Conservation (phyloP, 352 stramenopile species). For the Phytophthora cryptogea region DNA sequence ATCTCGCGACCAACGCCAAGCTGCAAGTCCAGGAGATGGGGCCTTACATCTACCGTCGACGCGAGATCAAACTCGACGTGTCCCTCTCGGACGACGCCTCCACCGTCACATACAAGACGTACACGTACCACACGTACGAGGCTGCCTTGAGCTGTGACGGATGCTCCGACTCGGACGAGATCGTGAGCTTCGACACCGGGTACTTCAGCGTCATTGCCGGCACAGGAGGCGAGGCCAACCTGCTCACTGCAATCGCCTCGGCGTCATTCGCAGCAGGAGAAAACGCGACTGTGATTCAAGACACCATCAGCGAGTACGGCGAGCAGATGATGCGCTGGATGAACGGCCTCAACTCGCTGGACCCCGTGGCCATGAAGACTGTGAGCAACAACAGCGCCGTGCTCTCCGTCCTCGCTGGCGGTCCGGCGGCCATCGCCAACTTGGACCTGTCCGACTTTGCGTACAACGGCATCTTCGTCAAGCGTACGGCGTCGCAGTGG, state of each 20-base stretch:
- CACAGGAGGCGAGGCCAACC: conserved; percentile 64
- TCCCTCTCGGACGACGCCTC: conserved; percentile 54
- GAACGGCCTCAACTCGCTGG: conserved; percentile 79
- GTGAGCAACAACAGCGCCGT: conserved; percentile 47
- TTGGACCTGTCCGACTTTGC: conserved; percentile 65
- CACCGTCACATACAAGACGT: conserved; percentile 74
- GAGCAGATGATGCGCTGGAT: conserved; percentile 74
- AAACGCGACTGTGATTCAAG: conserved; percentile 23
- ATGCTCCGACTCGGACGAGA: conserved; percentile 62
- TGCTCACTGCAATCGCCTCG: conserved; percentile 47
- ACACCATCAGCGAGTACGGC: conserved; percentile 44
- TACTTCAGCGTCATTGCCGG: conserved; percentile 74
- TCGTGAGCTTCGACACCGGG: conserved; percentile 59
- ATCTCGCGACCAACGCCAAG: conserved; percentile 52
- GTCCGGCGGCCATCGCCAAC: conserved; percentile 37
- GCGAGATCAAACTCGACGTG: conserved; percentile 67
- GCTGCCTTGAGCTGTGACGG: conserved; percentile 48
- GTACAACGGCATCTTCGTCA: conserved; percentile 77
- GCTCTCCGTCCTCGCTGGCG: conserved; percentile 41
- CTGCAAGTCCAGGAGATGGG: conserved; percentile 69
- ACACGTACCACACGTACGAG: conserved; percentile 76
- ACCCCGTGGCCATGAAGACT: conserved; percentile 66
- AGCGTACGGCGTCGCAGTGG: conserved; percentile 62
- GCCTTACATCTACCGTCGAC: conserved; percentile 72
- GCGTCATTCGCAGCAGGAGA: conserved; percentile 46